These are phyloP conservation scores for Elsinoe perseae DNA, from an alignment of 2,329 filamentous ascomycete genomes.

Conservation along the genomic window DNA sequence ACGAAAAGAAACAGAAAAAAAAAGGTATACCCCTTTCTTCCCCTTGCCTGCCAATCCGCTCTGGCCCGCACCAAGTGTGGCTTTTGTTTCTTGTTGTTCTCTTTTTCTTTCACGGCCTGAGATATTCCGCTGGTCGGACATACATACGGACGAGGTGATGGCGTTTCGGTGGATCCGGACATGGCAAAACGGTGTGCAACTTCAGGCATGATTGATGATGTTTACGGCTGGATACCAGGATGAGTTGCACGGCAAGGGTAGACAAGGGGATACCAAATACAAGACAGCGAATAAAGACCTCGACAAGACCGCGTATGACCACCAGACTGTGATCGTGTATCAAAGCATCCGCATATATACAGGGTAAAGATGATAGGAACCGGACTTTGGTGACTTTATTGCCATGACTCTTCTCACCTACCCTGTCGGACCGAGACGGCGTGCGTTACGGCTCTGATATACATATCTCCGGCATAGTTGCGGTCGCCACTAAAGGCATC, in stretches of 20 bases:
- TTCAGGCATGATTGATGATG: not conserved
- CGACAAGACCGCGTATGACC: not conserved
- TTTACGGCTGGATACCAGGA: not conserved
- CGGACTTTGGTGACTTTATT: too few relatives aligned
- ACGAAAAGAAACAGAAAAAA: conserved; percentile 5
- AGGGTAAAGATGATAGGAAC: too few relatives aligned
- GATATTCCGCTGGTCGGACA: conserved; percentile 4
- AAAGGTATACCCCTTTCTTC: not conserved
- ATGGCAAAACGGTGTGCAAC: not conserved
- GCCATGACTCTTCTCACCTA: too few relatives aligned
- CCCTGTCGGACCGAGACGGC: too few relatives aligned
- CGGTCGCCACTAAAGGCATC: too few relatives aligned
- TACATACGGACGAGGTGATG: not conserved
- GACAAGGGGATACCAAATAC: not conserved
- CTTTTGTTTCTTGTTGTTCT: conserved; percentile 3
- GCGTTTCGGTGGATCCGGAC: conserved; percentile 6
- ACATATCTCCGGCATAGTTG: too few relatives aligned
- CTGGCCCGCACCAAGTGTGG: not conserved
- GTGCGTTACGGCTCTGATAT: too few relatives aligned
- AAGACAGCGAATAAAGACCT: not conserved
- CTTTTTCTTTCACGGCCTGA: not conserved
- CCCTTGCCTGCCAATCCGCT: not conserved
- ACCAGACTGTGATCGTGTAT: not conserved
- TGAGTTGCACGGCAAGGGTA: not conserved
- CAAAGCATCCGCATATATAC: too few relatives aligned